Base-by-base conservation (phyloP, 106 monocot genomes). In the Dendrobium officinale region DNA sequence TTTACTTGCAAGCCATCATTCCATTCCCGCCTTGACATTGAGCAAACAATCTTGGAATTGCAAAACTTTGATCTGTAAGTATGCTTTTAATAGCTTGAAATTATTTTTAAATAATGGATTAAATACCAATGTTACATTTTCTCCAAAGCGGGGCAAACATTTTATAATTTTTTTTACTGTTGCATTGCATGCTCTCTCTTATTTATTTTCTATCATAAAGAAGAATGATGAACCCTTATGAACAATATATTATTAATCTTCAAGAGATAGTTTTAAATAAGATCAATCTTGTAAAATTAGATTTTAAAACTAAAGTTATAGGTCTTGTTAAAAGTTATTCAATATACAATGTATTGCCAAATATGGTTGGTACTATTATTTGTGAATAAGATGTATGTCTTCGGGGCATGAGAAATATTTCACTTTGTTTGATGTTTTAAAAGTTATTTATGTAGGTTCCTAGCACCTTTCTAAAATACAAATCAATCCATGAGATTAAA, bases 1-100 rank as follows among this genome's bases (percentile, higher is more conserved):
- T 99, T 93, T 84, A 99, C 99, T 77, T 88, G 93, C 67, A 99
- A 99, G 79, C 89, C 99, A 77, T 95, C 99, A 78, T 99, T 99
- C 78, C 93, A 87, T 91, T 90, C 87, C 10, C 91, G 95, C 75
- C 89, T 99, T 77, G 99, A 99, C 84, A 95, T 99, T 67, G 99
- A 99, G 75, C 99, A 99, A 84, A 99, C 99, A 77, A 88, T 99
- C 67, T 67, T 99, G 84, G 99, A 99, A 83, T 64, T 85, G 18
- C 91, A 99, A 77, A 92, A 88, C 64, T 95, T 86, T 85, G 99
- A 99, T 18, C 81, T 87, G 99, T 99, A 88, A 88, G 96, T 73
- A 49, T 48, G 31, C 76, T 79, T 79, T 33, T 72, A 11, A 64
- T 42, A 43, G 33, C 26, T 85, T n/a, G 24, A 49, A 26, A 49